A percentile compares a stretch with the other conserved stretches of the same genome.
Evolutionary conservation across 1,284 basidiomycete species (phyloP).

Genomic region (Erythrobasidium hasegawianum): DNA sequence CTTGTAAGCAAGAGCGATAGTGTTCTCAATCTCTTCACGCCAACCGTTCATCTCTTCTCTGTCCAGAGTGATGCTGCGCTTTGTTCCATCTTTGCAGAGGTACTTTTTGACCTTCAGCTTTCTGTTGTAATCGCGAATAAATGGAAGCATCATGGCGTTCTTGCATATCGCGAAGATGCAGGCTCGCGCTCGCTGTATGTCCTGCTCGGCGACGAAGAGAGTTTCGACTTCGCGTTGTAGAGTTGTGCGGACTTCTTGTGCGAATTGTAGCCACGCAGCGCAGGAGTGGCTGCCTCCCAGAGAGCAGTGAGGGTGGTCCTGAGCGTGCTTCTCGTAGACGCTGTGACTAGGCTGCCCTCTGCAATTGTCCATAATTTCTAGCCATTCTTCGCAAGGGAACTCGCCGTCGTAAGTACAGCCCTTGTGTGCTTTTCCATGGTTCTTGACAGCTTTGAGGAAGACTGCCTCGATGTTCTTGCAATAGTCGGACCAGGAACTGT

Average conservation of each 20-base stretch:
- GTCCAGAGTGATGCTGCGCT: neutral
- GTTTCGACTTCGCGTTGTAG: neutral
- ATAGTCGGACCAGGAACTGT: too few relatives aligned
- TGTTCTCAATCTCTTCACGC: neutral
- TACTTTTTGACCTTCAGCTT: neutral
- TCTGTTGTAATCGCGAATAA: neutral
- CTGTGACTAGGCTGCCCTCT: too few relatives aligned
- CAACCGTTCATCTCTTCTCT: neutral
- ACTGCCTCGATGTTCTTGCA: too few relatives aligned
- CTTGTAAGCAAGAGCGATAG: neutral
- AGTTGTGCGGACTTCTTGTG: neutral
- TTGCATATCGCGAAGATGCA: constrained; percentile 1
- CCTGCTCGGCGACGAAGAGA: neutral
- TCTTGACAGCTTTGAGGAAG: too few relatives aligned
- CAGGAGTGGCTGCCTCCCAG: neutral
- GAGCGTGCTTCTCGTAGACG: neutral
- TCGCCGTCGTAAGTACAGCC: too few relatives aligned
- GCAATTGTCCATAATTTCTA: too few relatives aligned
- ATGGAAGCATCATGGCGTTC: neutral
- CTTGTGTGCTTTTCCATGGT: too few relatives aligned
- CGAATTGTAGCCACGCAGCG: neutral
- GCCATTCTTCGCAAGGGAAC: too few relatives aligned
- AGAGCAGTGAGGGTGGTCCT: neutral
- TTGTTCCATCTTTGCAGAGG: too few relatives aligned
- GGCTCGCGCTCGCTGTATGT: neutral